Conservation (phyloP, 306 rosid species). For the Dicorynia guianensis region DNA sequence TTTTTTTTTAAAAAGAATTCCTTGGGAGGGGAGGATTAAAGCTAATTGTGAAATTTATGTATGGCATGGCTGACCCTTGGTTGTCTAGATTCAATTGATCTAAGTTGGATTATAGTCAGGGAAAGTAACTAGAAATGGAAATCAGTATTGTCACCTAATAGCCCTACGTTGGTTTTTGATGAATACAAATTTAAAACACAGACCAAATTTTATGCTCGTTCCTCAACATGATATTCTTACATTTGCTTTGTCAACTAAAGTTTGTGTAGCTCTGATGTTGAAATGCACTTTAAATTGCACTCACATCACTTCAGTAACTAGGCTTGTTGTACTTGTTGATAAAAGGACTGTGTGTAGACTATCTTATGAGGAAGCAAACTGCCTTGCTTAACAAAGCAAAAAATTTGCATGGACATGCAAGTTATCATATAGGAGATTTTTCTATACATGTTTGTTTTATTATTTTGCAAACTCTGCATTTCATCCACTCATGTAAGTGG, state of each 20-base stretch:
- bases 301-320: slow-evolving; percentile 18
- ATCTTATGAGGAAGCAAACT: neutral
- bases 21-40: no score
- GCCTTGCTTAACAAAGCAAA: slow-evolving; percentile 18
- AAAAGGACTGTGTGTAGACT: neutral
- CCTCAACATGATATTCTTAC: slow-evolving; percentile 14
- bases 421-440: slow-evolving; percentile 29
- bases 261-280: slow-evolving; percentile 24
- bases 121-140: neutral
- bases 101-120: no score
- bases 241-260: neutral
- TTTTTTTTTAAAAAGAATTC: no score
- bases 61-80: no score
- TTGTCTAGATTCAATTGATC: no score
- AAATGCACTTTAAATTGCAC: slow-evolving; percentile 1
- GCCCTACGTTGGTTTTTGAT: slow-evolving; percentile 14
- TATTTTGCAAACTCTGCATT: slow-evolving; percentile 1
- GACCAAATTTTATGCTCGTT: slow-evolving; percentile 4
- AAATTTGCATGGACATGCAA: neutral
- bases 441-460: neutral
- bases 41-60: no score
- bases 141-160: slow-evolving; percentile 1
- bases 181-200: neutral
- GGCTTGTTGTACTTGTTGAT: slow-evolving; percentile 29
- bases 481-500: neutral